Evolutionary conservation across 805 yeast genomes (phyloP).

Genomic region (Danielia oregonensis): DNA sequence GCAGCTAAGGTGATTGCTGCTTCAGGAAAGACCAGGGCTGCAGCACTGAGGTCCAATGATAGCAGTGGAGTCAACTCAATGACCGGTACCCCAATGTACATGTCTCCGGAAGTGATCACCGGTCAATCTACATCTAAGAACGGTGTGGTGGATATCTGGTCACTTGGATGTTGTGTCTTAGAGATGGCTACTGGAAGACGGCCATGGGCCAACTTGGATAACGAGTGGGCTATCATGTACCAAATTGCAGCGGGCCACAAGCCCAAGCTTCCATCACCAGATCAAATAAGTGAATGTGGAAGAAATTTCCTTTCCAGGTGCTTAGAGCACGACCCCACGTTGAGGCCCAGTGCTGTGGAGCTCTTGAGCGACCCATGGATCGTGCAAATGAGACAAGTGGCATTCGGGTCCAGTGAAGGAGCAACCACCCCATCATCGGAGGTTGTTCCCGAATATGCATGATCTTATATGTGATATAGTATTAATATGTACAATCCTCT

Average conservation of each 20-base stretch:
- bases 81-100: conserved; percentile 98
- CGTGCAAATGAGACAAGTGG: conserved; percentile 61
- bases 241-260: conserved; percentile 94
- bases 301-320: conserved; percentile 67
- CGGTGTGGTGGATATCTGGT: conserved; percentile 88
- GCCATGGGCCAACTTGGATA: conserved; percentile 95
- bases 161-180: conserved; percentile 90
- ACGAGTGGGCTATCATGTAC: conserved; percentile 98
- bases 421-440: conserved; percentile 38
- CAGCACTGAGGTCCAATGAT: neutral
- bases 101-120: conserved; percentile 96
- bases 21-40: conserved; percentile 43
- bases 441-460: neutral
- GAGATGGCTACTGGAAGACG: conserved; percentile 96
- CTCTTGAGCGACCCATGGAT: conserved; percentile 90
- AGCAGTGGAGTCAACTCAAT: conserved; percentile 34
- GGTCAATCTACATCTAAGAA: conserved; percentile 60
- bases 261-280: conserved; percentile 78
- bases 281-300: conserved; percentile 76
- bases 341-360: conserved; percentile 81
- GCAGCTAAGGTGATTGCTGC: conserved; percentile 88
- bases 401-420: conserved; percentile 46
- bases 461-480: neutral
- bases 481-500: conserved; percentile 2
- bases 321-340: conserved; percentile 75